phyloP scores from a whole-genome alignment of 108 stramenopile genomes.

The Pseudonitzschia delicatissima region DNA sequence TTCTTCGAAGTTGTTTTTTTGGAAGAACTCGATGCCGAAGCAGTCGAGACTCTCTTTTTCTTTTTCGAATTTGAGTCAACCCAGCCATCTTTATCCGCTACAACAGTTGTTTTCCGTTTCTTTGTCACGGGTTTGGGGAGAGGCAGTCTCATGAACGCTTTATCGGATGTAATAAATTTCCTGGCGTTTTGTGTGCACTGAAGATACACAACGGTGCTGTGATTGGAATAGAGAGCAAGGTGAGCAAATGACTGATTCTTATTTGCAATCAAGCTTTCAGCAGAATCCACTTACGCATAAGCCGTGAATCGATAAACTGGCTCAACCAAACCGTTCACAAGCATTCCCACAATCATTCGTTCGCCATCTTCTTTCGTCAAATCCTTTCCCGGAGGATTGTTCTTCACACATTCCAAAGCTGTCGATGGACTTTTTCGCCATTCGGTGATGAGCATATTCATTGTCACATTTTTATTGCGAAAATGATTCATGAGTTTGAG shows the following conservation, averaged over 20 bases:
- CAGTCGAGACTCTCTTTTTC: constrained; percentile 10
- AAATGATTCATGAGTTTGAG: constrained; percentile 42
- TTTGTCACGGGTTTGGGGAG: constrained; percentile 27
- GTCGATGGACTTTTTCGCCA: constrained; percentile 58
- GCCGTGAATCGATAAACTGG: constrained; percentile 45
- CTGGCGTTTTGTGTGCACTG: constrained; percentile 12
- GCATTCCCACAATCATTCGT: constrained; percentile 44
- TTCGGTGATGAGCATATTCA: constrained; percentile 65
- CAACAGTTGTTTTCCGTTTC: neutral
- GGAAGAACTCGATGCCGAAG: no score
- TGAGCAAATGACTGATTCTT: neutral
- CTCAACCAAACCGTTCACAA: constrained; percentile 53
- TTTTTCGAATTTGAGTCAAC: constrained; percentile 29
- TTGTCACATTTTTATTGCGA: constrained; percentile 44
- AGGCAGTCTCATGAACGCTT: constrained; percentile 31
- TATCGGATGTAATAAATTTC: constrained; percentile 22
- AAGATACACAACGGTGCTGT: constrained; percentile 34
- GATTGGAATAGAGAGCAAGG: neutral
- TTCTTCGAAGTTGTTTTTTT: constrained; percentile 4
- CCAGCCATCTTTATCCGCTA: constrained; percentile 32
- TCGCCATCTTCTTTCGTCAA: constrained; percentile 67
- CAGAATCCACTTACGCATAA: constrained; percentile 43
- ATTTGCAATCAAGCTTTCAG: neutral
- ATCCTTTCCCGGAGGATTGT: constrained; percentile 66
- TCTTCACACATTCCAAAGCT: constrained; percentile 51